These are phyloP conservation scores for Dianthus caryophyllus DNA, from an alignment of 148 eudicot species.

Conservation along the genomic window DNA sequence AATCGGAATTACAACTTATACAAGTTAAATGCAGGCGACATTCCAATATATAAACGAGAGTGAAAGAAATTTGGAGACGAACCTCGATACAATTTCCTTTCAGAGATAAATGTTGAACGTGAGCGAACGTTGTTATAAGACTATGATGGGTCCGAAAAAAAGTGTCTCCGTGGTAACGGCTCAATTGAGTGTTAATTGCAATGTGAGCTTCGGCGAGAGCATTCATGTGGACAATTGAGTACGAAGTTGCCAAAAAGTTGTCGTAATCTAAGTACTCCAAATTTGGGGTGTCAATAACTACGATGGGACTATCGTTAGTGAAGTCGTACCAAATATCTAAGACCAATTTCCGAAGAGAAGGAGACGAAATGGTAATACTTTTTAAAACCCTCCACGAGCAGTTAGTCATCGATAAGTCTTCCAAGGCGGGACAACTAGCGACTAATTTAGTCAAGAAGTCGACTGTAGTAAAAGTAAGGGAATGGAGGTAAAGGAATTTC, in stretches of 20 bases:
- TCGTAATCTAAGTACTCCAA: not conserved
- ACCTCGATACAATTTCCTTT: not conserved
- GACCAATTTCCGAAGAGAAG: slow-evolving; percentile 12
- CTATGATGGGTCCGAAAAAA: not conserved
- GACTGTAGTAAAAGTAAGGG: not conserved
- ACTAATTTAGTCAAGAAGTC: slow-evolving; percentile 15
- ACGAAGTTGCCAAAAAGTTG: not conserved
- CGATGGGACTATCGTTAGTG: not conserved
- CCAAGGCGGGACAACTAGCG: slow-evolving; percentile 21
- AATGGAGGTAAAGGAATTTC: slow-evolving; percentile 6
- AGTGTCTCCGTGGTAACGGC: not conserved
- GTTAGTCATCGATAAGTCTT: slow-evolving; percentile 11
- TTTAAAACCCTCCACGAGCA: not conserved
- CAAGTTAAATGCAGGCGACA: no score
- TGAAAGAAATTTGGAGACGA: not conserved
- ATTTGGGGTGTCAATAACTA: slow-evolving; percentile 25
- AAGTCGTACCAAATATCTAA: not conserved
- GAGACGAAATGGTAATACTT: slow-evolving; percentile 1
- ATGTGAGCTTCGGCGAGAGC: slow-evolving; percentile 14
- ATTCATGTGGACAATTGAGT: slow-evolving; percentile 4
- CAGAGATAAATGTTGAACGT: slow-evolving; percentile 1
- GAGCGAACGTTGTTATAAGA: slow-evolving; percentile 15
- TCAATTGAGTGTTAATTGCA: no score
- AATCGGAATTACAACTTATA: not conserved
- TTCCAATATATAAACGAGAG: not conserved